Evolutionary conservation across 495 filamentous ascomycete species (phyloP).

Genomic region (Aspergillus sclerotiicarbonarius): DNA sequence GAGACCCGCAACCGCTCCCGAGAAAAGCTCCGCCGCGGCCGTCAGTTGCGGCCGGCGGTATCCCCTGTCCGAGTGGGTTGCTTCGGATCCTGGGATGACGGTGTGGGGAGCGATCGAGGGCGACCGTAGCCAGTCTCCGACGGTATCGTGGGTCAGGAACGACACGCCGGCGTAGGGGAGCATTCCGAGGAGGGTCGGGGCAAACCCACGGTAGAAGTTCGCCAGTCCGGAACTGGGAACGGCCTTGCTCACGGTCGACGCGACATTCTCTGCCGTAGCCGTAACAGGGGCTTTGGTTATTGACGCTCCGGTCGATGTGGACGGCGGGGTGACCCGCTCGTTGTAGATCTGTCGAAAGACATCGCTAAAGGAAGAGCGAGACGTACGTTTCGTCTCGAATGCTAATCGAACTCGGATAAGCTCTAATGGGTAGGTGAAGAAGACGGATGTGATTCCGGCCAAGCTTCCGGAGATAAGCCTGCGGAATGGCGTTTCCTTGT

Average conservation of each 20-base stretch:
- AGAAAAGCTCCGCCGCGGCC: conserved; percentile 72
- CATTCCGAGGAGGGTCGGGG: conserved; percentile 87
- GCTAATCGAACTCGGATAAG: conserved; percentile 89
- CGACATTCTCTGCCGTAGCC: conserved; percentile 34
- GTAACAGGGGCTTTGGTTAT: conserved; percentile 20
- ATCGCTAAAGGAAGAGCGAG: conserved; percentile 60
- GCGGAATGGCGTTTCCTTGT: conserved; percentile 77
- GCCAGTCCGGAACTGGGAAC: conserved; percentile 65
- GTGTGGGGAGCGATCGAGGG: conserved; percentile 66
- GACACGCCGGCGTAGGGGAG: conserved; percentile 94
- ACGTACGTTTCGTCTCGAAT: conserved; percentile 78
- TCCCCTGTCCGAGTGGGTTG: conserved; percentile 20
- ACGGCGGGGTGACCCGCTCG: conserved; percentile 53
- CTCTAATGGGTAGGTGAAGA: conserved; percentile 93
- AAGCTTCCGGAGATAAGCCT: conserved; percentile 75
- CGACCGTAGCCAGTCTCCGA: conserved; percentile 73
- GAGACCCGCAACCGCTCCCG: conserved; percentile 81
- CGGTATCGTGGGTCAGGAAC: conserved; percentile 93
- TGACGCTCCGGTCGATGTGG: conserved; percentile 14
- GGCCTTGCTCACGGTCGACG: conserved; percentile 37
- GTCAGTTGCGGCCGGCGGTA: conserved; percentile 51
- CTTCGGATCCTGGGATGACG: conserved; percentile 47
- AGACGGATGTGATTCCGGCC: conserved; percentile 86
- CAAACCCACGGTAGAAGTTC: conserved; percentile 96
- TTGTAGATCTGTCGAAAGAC: conserved; percentile 83